Conservation (phyloP, 805 yeast species). For the Deakozyma indianensis region DNA sequence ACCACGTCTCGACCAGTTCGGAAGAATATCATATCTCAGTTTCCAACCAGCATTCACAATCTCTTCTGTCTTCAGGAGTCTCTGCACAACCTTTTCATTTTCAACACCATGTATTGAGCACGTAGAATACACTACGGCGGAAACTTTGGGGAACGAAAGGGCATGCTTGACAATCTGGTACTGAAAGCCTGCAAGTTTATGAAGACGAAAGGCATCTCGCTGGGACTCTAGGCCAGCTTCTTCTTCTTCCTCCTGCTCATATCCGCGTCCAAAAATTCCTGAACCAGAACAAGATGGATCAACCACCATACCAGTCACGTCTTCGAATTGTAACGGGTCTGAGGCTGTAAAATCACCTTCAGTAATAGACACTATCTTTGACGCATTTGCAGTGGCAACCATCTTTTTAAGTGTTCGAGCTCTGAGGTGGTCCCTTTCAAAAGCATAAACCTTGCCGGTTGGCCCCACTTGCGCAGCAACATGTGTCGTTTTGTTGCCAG, state of each 20-base stretch:
- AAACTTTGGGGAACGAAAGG: conserved; percentile 57
- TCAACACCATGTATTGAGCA: conserved; percentile 92
- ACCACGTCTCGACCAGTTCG: conserved; percentile 83
- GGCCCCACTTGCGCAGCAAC: conserved; percentile 47
- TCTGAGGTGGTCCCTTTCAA: conserved; percentile 71
- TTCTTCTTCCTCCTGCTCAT: conserved; percentile 32
- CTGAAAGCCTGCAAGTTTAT: conserved; percentile 74
- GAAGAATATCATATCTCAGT: conserved; percentile 54
- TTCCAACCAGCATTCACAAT: conserved; percentile 62
- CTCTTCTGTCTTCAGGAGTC: conserved; percentile 52
- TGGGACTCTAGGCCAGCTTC: conserved; percentile 13
- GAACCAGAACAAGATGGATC: conserved; percentile 98
- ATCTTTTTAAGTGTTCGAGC: conserved; percentile 57
- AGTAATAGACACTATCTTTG: conserved; percentile 27
- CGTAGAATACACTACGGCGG: conserved; percentile 78
- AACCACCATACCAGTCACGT: conserved; percentile 68
- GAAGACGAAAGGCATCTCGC: conserved; percentile 37
- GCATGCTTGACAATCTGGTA: conserved; percentile 83
- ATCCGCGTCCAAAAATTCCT: conserved; percentile 87
- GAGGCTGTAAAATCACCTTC: conserved; percentile 49
- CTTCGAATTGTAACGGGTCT: conserved; percentile 41
- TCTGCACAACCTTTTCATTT: conserved; percentile 82
- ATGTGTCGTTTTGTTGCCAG: conserved; percentile 96
- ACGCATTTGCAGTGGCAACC: conserved; percentile 66
- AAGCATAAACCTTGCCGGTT: conserved; percentile 39